These are phyloP conservation scores for Colletotrichum lindemuthianum DNA, from an alignment of 2,329 filamentous ascomycete species.

Conservation along the genomic window DNA sequence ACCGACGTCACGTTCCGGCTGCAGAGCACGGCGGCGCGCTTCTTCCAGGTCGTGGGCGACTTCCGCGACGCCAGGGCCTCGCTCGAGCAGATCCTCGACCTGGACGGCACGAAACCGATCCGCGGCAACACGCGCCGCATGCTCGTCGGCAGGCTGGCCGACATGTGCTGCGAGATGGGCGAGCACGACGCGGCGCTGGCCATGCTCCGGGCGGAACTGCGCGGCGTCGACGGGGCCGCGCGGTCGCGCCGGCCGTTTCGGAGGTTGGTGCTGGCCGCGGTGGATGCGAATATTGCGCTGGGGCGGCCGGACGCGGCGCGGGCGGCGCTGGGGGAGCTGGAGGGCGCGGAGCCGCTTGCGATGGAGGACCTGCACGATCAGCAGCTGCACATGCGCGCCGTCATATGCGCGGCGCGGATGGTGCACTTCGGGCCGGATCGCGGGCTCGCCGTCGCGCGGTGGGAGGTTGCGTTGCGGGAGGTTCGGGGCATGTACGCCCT, in stretches of 20 bases:
- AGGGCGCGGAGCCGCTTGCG: constrained; percentile 36
- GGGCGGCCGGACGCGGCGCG: constrained; percentile 33
- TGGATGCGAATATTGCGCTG: constrained; percentile 41
- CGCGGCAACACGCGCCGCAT: constrained; percentile 41
- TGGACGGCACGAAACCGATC: constrained; percentile 40
- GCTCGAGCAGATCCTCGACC: constrained; percentile 44
- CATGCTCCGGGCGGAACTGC: constrained; percentile 40
- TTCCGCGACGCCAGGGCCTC: constrained; percentile 43
- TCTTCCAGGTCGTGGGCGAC: constrained; percentile 47
- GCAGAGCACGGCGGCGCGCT: constrained; percentile 45
- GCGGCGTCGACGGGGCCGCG: constrained; percentile 24
- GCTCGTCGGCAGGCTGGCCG: constrained; percentile 42
- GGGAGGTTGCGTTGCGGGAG: constrained; percentile 37
- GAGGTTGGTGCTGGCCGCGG: constrained; percentile 40
- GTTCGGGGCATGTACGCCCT: constrained; percentile 40
- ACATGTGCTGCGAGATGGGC: constrained; percentile 44
- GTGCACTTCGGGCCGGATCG: background rate
- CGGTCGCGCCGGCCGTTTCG: constrained; percentile 39
- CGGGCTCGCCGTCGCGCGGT: constrained; percentile 35
- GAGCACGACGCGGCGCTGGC: constrained; percentile 39
- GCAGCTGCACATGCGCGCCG: constrained; percentile 43
- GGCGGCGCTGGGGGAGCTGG: constrained; percentile 33
- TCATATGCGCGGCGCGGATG: constrained; percentile 41
- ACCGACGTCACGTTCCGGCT: constrained; percentile 47
- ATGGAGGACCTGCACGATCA: constrained; percentile 46